Conservation (phyloP, 1,284 basidiomycete species). For the Trichosporon sp. region DNA sequence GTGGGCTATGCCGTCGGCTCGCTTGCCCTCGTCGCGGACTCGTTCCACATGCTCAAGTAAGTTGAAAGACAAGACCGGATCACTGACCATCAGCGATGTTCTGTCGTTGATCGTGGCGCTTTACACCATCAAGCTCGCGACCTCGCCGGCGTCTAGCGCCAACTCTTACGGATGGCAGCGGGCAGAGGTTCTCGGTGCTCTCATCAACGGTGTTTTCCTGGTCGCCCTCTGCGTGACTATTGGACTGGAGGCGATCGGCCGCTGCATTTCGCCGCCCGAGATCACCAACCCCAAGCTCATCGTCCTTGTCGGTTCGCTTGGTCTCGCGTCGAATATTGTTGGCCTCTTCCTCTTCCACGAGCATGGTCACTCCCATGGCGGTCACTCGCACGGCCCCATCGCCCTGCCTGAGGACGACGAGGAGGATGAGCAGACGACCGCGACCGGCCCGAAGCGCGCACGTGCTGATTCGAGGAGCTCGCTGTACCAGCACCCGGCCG, state of each 20-base stretch:
- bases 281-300: slow-evolving; percentile 85
- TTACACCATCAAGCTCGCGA: slow-evolving; percentile 86
- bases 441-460: slow-evolving; percentile 28
- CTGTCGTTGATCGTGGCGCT: slow-evolving; percentile 92
- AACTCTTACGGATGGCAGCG: slow-evolving; percentile 76
- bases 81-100: slow-evolving; percentile 70
- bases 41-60: slow-evolving; percentile 97
- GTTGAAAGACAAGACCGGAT: slow-evolving; percentile 80
- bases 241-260: slow-evolving; percentile 85
- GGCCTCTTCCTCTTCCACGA: slow-evolving; percentile 95
- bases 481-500: slow-evolving; percentile 70
- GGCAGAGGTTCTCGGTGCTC: slow-evolving; percentile 94
- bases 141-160: slow-evolving; percentile 45
- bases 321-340: slow-evolving; percentile 87
- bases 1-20: slow-evolving; percentile 91
- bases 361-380: slow-evolving; percentile 63
- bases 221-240: slow-evolving; percentile 96
- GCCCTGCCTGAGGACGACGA: slow-evolving; percentile 39
- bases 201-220: slow-evolving; percentile 96
- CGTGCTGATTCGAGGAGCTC: slow-evolving; percentile 54
- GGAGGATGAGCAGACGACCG: slow-evolving; percentile 20
- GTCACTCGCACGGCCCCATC: slow-evolving; percentile 37
- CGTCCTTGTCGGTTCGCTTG: slow-evolving; percentile 85
- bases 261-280: slow-evolving; percentile 85
- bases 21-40: slow-evolving; percentile 91